Conservation (phyloP, 1,284 basidiomycete genomes). For the Rhodotorula sp. region DNA sequence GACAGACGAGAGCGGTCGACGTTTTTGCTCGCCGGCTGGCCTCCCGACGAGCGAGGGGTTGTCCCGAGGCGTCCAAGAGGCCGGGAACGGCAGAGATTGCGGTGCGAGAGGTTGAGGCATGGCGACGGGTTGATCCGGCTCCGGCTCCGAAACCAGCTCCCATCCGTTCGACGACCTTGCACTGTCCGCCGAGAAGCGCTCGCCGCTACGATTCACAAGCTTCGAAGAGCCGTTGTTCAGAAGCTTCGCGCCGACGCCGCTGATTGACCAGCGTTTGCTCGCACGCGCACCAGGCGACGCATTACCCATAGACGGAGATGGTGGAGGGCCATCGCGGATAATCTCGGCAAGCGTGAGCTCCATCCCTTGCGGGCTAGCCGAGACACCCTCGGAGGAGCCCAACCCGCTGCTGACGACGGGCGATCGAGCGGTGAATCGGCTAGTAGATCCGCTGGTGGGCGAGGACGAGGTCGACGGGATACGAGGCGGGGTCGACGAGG, state of each 20-base stretch:
- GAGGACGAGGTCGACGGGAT: background rate
- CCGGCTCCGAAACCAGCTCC: background rate
- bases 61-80: no score
- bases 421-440: constrained; percentile 6
- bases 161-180: background rate
- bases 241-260: constrained; percentile 13
- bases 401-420: background rate
- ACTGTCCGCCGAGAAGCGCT: background rate
- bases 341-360: constrained; percentile 3
- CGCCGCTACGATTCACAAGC: background rate
- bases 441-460: background rate
- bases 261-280: constrained; percentile 36
- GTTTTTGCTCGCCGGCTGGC: constrained; percentile 13
- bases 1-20: background rate
- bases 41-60: no score
- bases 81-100: background rate
- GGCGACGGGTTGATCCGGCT: background rate
- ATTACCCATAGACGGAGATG: background rate
- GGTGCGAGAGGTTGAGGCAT: no score
- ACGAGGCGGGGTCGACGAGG: background rate
- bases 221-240: constrained; percentile 2
- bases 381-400: background rate
- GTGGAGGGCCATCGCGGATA: background rate
- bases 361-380: no score
- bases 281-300: background rate